Conservation (phyloP, 2,329 filamentous ascomycete genomes). For the Diaporthe citrichinensis region DNA sequence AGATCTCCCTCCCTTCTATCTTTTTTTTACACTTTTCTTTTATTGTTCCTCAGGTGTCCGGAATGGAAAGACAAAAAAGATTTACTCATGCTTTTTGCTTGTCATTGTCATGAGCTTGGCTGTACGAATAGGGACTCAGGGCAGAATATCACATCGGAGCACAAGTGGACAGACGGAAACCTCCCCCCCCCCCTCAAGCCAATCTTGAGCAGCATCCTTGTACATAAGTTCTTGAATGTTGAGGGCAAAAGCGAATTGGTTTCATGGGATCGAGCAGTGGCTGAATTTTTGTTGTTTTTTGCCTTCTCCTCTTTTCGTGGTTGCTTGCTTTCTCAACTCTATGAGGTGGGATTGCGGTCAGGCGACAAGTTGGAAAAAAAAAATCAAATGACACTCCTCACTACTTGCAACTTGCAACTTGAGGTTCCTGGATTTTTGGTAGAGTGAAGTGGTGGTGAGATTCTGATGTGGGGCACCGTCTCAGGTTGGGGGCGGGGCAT, state of each 20-base stretch:
- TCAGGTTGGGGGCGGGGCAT: too few species aligned
- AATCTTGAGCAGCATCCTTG: neutral
- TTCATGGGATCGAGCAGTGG: neutral
- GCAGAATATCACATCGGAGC: conserved; percentile 14
- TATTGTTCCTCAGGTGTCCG: conserved; percentile 34
- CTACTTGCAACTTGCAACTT: neutral
- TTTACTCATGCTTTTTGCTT: conserved; percentile 33
- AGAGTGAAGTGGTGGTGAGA: too few species aligned
- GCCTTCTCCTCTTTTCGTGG: neutral
- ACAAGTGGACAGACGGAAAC: neutral
- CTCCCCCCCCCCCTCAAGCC: neutral
- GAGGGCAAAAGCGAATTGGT: conserved; percentile 13
- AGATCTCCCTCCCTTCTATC: conserved; percentile 16
- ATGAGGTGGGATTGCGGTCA: neutral
- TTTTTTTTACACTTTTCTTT: neutral
- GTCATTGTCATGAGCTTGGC: conserved; percentile 16
- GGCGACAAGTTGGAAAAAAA: neutral
- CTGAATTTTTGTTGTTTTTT: neutral
- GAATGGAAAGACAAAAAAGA: conserved; percentile 42
- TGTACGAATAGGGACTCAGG: conserved; percentile 22
- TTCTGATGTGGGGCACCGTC: neutral
- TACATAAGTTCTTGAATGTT: conserved; percentile 18
- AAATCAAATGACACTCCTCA: neutral
- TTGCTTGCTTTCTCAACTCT: neutral
- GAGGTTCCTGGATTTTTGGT: neutral